Evolutionary conservation across 1,284 basidiomycete genomes (phyloP), one percentile per base, ranked within the genome.

Genomic region (Sphaerobolus stellatus): DNA sequence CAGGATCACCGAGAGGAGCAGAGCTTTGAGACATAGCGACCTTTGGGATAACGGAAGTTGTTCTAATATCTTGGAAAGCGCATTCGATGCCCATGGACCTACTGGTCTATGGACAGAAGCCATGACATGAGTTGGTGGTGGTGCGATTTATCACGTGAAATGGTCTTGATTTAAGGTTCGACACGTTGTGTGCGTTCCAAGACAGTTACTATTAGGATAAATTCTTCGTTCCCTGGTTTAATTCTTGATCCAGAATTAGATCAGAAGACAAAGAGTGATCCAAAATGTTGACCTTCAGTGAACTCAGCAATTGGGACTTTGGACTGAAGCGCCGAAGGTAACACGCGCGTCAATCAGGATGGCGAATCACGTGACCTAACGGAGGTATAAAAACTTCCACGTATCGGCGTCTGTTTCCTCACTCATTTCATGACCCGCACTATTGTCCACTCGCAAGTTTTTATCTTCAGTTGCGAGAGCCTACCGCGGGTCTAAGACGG

Each of bases 351-450:
- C 33, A 34, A 34, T 11, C 33, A 11, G 33, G 33, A 11, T 18
- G 33, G 33, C 33, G 33, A 18, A 34, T 11, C n/a, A n/a, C n/a
- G n/a, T n/a, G n/a, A n/a, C n/a, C n/a, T n/a, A n/a, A n/a, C n/a
- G n/a, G n/a, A n/a, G n/a, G n/a, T n/a, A n/a, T n/a, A n/a, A n/a
- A n/a, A n/a, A n/a, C n/a, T 13, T 43, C 13, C 13, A 27, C 41
- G 41, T 18, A 14, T 43, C 4, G 3, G 22, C 28, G 22, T 48
- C 30, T 31, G 25, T 54, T 54, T 49, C 33, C 45, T 40, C 40
- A 54, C 53, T 54, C 53, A 54, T 54, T 54, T 54, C 53, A 48
- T 33, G 53, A 54, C 53, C 47, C 27, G 31, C 53, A 29, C 49
- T 54, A 54, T 54, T 54, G 53, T 54, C 53, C 53, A 34, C 53